phyloP scores from a whole-genome alignment of 345 rosid species.

The Arabidopsis suecica region DNA sequence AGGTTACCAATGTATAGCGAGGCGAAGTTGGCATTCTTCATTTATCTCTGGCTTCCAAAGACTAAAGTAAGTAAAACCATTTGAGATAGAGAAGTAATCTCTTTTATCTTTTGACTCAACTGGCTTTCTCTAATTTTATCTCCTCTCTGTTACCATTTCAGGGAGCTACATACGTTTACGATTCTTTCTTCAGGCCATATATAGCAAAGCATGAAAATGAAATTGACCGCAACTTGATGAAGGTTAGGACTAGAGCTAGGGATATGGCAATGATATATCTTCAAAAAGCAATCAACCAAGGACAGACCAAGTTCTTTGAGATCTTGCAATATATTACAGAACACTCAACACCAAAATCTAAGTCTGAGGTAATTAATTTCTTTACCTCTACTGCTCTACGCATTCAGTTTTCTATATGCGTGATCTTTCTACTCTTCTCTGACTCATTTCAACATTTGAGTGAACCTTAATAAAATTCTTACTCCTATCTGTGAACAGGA shows the following conservation, averaged over 20 bases:
- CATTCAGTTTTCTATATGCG: background rate
- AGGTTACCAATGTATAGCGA: conserved; percentile 86
- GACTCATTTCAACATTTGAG: background rate
- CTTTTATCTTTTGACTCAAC: background rate
- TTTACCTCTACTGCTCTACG: background rate
- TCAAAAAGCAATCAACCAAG: conserved; percentile 57
- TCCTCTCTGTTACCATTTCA: conserved; percentile 30
- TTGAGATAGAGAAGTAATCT: background rate
- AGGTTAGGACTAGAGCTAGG: conserved; percentile 54
- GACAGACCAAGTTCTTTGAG: conserved; percentile 57
- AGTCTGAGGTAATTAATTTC: conserved; percentile 52
- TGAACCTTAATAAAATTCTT: background rate
- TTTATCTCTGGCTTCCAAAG: conserved; percentile 77
- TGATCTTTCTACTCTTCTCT: background rate
- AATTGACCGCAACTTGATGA: conserved; percentile 61
- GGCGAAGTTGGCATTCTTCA: conserved; percentile 71
- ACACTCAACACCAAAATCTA: conserved; percentile 47
- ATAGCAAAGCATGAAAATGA: conserved; percentile 61
- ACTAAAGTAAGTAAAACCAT: conserved; percentile 58
- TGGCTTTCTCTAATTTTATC: background rate
- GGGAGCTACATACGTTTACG: conserved; percentile 67
- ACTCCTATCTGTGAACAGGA: conserved; percentile 33
- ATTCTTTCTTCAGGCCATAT: conserved; percentile 56
- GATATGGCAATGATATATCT: conserved; percentile 50
- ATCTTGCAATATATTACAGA: conserved; percentile 54